phyloP scores from a whole-genome alignment of 306 rosid species.

The Malus domestica region DNA sequence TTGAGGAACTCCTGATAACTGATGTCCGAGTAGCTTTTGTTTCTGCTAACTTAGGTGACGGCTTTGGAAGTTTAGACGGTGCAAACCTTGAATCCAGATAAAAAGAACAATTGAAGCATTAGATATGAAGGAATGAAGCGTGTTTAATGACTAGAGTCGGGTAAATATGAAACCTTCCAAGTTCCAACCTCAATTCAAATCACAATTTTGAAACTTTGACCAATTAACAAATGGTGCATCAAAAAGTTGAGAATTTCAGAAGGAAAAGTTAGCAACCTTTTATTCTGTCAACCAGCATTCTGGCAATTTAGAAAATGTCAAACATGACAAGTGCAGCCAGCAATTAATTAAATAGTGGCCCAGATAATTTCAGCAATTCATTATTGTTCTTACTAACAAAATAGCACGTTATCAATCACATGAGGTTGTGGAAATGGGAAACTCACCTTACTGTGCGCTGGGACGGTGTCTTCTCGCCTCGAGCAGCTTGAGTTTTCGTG shows the following conservation, averaged over 20 bases:
- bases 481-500: slow-evolving; percentile 19
- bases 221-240: neutral
- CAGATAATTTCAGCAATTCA: too few relatives aligned
- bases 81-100: slow-evolving; percentile 23
- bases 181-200: neutral
- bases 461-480: slow-evolving; percentile 3
- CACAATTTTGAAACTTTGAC: neutral
- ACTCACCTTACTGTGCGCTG: slow-evolving; percentile 45
- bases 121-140: neutral
- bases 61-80: slow-evolving; percentile 59
- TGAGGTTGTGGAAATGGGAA: neutral
- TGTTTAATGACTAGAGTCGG: neutral
- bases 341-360: neutral
- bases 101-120: slow-evolving; percentile 4
- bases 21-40: slow-evolving; percentile 50
- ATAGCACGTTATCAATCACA: neutral
- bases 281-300: neutral
- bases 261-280: neutral
- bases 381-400: neutral
- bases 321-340: neutral
- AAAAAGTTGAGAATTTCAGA: neutral
- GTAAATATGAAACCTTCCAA: neutral
- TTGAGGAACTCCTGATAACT: slow-evolving; percentile 56
- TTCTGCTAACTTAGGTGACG: slow-evolving; percentile 38
- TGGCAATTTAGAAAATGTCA: neutral